Percentiles rank a stretch among this genome's conserved stretches.
phyloP scores from a whole-genome alignment of 345 rosid species.

The Corchorus olitorius region DNA sequence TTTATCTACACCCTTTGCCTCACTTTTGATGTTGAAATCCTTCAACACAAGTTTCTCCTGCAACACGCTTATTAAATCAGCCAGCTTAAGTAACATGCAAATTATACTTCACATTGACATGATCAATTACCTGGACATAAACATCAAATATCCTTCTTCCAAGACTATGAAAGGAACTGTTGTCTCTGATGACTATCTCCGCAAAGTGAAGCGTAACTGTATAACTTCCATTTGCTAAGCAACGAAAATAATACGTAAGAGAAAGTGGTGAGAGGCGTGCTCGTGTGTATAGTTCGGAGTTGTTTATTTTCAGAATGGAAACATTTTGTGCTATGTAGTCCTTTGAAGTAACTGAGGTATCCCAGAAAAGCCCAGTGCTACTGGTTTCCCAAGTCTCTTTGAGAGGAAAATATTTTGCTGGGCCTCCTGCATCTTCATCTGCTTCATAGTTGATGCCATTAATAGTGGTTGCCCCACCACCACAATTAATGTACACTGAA shows the following conservation, averaged over 20 bases:
- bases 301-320: constrained; percentile 13
- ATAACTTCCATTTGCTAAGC: constrained; percentile 53
- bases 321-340: constrained; percentile 12
- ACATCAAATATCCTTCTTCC: constrained; percentile 53
- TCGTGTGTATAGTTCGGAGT: constrained; percentile 37
- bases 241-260: constrained; percentile 48
- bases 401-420: constrained; percentile 33
- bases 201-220: constrained; percentile 53
- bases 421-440: constrained; percentile 37
- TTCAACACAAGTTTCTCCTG: constrained; percentile 28
- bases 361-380: constrained; percentile 61
- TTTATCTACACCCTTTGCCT: constrained; percentile 25
- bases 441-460: constrained; percentile 35
- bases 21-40: background rate
- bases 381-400: constrained; percentile 48
- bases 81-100: background rate
- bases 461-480: constrained; percentile 35
- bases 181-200: constrained; percentile 45
- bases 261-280: constrained; percentile 56
- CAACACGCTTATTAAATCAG: background rate
- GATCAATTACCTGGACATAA: constrained; percentile 47
- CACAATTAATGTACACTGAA: constrained; percentile 50
- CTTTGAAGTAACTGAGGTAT: constrained; percentile 14
- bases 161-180: constrained; percentile 34
- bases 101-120: background rate